Base-by-base conservation (phyloP, 192 early-diverging fungal genomes). In the Backusella australiensis region DNA sequence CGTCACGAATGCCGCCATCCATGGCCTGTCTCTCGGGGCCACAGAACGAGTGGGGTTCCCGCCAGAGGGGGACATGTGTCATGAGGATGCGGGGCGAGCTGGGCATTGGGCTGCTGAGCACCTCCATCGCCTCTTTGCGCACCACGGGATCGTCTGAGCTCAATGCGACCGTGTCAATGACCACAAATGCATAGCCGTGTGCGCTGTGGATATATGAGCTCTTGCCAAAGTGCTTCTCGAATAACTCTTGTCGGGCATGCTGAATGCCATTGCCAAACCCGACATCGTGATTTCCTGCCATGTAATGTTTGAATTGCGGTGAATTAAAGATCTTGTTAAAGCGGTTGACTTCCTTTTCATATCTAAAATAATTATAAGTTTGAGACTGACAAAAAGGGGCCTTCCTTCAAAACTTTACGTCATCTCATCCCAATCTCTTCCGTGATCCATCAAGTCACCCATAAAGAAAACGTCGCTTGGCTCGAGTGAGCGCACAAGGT, bases 271-370 rank as follows among this genome's bases (percentile, higher is more conserved):
- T 84, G 19, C 93, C 91, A 44, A 94, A 93, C 0, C 97, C 97
- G 59, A 97, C 90, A 80, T 99, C 97, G 80, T 99, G 97, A 82
- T 97, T 99, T 4, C 97, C 97, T 3, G 92, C 92, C 81, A 94
- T 90, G 76, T 92, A 85, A 15, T 87, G 85, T 3, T 90, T 80
- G 0, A 69, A 35, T 21, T 74, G 35, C 6, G 21, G 19, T 39
- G 5, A 71, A 11, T 21, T 70, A 69, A 75, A 84, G 52, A 75
- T 29, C 21, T 19, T 73, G 56, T 36, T 35, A 67, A 90, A 89
- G 4, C 92, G 84, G 12, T 41, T 11, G 23, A 88, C 79, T 77
- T 96, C 91, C 15, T 67, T 42, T 3, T 81, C 1, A 23, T 53
- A 78, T 15, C 72, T 69, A 17, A 44, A 44, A 3, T 15, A 23